Evolutionary conservation across 768 basidiomycete species (phyloP).

Genomic region (Vishniacozyma victoriae): DNA sequence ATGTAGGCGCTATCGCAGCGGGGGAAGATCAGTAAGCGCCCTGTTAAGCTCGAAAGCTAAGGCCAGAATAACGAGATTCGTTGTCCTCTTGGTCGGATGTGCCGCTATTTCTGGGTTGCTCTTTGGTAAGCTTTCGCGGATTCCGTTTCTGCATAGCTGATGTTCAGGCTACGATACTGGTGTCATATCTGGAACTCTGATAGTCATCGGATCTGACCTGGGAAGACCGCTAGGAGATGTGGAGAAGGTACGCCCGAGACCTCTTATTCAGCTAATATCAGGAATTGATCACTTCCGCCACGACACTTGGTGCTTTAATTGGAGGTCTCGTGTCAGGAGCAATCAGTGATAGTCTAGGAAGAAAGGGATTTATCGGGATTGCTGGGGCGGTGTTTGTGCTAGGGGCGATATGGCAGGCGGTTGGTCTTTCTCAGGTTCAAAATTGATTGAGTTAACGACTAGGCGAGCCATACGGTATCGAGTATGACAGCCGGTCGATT

Average conservation of each 20-base stretch:
- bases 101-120: slow-evolving; percentile 71
- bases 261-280: no score
- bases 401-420: slow-evolving; percentile 66
- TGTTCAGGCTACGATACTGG: slow-evolving; percentile 70
- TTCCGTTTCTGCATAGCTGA: background rate
- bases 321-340: slow-evolving; percentile 68
- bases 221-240: slow-evolving; percentile 56
- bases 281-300: slow-evolving; percentile 76
- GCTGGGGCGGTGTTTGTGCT: slow-evolving; percentile 69
- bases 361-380: slow-evolving; percentile 59
- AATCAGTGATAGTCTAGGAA: slow-evolving; percentile 65
- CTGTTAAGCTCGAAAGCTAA: no score
- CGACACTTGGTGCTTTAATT: slow-evolving; percentile 68
- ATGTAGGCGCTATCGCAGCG: no score
- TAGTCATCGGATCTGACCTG: slow-evolving; percentile 64
- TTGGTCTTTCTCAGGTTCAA: slow-evolving; percentile 26
- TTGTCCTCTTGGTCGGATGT: slow-evolving; percentile 69
- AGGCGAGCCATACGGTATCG: slow-evolving; percentile 55
- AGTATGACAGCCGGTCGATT: slow-evolving; percentile 71
- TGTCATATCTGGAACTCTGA: slow-evolving; percentile 69
- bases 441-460: no score
- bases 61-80: slow-evolving; percentile 62
- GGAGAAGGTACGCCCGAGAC: slow-evolving; percentile 57
- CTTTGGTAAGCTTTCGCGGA: slow-evolving; percentile 55
- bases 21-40: no score